phyloP scores from a whole-genome alignment of 2,329 filamentous ascomycete genomes.

The Podosphaera aphanis region DNA sequence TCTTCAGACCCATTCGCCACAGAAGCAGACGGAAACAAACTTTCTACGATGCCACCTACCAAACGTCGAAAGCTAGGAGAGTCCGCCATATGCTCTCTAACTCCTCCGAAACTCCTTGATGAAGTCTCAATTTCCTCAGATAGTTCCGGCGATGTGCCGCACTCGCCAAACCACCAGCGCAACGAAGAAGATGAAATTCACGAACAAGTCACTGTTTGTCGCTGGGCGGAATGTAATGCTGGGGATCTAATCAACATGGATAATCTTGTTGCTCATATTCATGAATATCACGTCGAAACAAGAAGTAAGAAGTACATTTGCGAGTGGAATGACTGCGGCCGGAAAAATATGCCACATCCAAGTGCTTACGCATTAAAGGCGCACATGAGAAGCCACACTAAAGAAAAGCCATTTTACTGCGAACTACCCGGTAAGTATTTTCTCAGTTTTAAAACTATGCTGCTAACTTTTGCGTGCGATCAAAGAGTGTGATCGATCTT shows the following conservation, averaged over 20 bases:
- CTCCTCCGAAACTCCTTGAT: constrained; percentile 17
- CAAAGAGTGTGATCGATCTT: constrained; percentile 85
- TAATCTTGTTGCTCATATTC: constrained; percentile 57
- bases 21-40: constrained; percentile 28
- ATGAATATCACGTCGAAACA: constrained; percentile 81
- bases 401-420: constrained; percentile 97
- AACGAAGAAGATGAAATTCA: constrained; percentile 52
- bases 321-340: constrained; percentile 75
- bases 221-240: constrained; percentile 51
- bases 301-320: constrained; percentile 95
- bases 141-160: constrained; percentile 64
- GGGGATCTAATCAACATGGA: constrained; percentile 64
- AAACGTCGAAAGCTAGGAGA: constrained; percentile 14
- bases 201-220: constrained; percentile 56
- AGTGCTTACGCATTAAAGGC: constrained; percentile 90
- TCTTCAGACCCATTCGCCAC: constrained; percentile 34
- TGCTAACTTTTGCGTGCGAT: constrained; percentile 5
- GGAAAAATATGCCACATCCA: constrained; percentile 78
- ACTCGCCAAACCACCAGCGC: constrained; percentile 41
- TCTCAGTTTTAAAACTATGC: neutral
- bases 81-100: constrained; percentile 6
- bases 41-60: constrained; percentile 16
- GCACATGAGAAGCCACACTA: constrained; percentile 91
- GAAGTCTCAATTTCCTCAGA: constrained; percentile 65
- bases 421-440: constrained; percentile 53